Percentiles rank a stretch among this genome's conserved stretches.
Conservation (phyloP, 23 red algal species). For the Gracilaria gracilis region DNA sequence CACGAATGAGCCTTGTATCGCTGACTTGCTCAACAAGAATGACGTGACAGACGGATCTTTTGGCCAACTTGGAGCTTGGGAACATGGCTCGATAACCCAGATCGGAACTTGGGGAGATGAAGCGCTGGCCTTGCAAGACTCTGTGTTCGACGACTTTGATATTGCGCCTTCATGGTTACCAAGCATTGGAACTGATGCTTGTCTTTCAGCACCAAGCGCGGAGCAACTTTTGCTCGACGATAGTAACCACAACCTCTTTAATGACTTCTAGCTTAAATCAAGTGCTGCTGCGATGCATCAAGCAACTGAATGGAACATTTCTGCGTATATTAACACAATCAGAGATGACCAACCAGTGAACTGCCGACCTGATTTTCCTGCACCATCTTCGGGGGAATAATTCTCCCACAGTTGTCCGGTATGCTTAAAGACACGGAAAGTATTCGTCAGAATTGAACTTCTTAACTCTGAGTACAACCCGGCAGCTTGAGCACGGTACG, state of each 20-base stretch:
- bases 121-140: background rate
- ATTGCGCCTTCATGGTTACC: background rate
- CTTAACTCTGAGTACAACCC: slow-evolving; percentile 67
- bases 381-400: slow-evolving; percentile 82
- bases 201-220: background rate
- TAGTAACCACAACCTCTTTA: slow-evolving; percentile 11
- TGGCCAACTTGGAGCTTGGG: background rate
- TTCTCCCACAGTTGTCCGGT: slow-evolving; percentile 94
- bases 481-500: slow-evolving; percentile 62
- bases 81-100: background rate
- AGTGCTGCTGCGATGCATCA: background rate
- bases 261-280: slow-evolving; percentile 15
- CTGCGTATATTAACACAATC: slow-evolving; percentile 83
- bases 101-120: slow-evolving; percentile 16
- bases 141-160: background rate
- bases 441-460: slow-evolving; percentile 60
- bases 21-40: background rate
- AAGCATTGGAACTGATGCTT: background rate
- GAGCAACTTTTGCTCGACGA: slow-evolving; percentile 2
- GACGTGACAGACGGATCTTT: background rate
- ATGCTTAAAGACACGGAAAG: slow-evolving; percentile 62
- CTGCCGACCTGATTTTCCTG: slow-evolving; percentile 77
- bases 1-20: background rate
- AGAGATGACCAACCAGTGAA: slow-evolving; percentile 97
- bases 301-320: slow-evolving; percentile 78